A percentile compares a stretch with the other conserved stretches of the same genome.
Conservation (phyloP, 768 basidiomycete species). For the Psilocybe tampanensis region DNA sequence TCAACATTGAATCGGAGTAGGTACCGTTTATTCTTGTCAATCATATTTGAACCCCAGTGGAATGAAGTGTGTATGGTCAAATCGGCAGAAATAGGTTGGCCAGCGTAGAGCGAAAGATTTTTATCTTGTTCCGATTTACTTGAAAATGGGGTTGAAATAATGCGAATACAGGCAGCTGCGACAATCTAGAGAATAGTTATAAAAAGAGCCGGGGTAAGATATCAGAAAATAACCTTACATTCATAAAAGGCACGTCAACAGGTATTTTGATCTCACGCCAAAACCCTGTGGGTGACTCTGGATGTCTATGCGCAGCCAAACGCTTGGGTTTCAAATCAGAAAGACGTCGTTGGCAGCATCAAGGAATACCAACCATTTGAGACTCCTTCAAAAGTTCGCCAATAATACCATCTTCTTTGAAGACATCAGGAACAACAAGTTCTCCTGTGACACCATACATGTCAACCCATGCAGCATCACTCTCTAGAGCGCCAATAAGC, state of each 20-base stretch:
- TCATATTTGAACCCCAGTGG: conserved; percentile 66
- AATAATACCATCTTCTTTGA: conserved; percentile 30
- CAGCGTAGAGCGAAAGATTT: conserved; percentile 67
- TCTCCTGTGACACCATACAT: conserved; percentile 73
- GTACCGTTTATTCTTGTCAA: conserved; percentile 44
- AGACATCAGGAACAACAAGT: conserved; percentile 53
- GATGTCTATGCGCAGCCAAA: conserved; percentile 45
- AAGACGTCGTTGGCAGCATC: neutral
- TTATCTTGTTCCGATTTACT: conserved; percentile 25
- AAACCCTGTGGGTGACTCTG: conserved; percentile 37
- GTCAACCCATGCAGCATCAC: conserved; percentile 67
- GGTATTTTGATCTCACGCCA: conserved; percentile 88
- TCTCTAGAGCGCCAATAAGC: conserved; percentile 61
- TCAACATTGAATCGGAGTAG: conserved; percentile 80
- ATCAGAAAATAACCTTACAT: conserved; percentile 50
- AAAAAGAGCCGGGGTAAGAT: neutral
- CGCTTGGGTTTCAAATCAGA: conserved; percentile 28
- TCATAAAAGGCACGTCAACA: conserved; percentile 82
- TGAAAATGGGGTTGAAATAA: conserved; percentile 49
- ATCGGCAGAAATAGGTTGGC: conserved; percentile 77
- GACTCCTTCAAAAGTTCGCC: conserved; percentile 31
- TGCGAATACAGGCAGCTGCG: conserved; percentile 55
- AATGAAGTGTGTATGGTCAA: conserved; percentile 74
- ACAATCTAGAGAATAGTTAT: conserved; percentile 53
- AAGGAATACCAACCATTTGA: conserved; percentile 29